Base-by-base conservation (phyloP, 495 filamentous ascomycete species). In the Aspergillus cristatus region DNA sequence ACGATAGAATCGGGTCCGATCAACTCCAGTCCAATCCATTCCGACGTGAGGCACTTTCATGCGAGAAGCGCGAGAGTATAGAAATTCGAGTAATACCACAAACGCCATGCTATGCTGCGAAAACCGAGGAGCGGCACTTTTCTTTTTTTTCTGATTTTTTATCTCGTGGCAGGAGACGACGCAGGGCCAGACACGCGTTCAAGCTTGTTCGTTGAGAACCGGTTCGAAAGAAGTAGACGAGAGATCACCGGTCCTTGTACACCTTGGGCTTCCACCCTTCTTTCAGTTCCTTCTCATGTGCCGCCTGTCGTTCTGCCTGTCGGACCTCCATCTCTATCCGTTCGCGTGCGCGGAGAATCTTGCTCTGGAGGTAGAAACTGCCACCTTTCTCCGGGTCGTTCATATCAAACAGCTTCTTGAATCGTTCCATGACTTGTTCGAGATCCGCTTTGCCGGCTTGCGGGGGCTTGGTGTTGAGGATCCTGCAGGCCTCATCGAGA, bases 331-430 rank as follows among this genome's bases (percentile, higher is more conserved):
- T 70, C 64, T 97, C 91, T 68, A 97, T 82, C 43, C 91, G 70
- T 62, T 98, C 88, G 30, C 90, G 72, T 32, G 91, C 91, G 38
- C 91, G 68, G 37, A 97, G 62, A 30, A 98, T 75, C 62, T 98
- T 98, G 65, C 93, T 97, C 65, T 98, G 91, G 37, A 98, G 70
- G 58, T 98, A 98, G 56, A 98, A 97, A 53, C 87, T 94, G 11
- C 91, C 91, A 18, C 91, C 91, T 56, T 94, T 94, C 56, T 87
- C 70, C 16, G 91, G 90, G 38, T 97, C 85, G 63, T 98, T 98
- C 43, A 71, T 55, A 53, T 97, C 93, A 58, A 97, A 98, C 33
- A 98, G 65, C 44, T 79, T 80, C 76, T 97, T 97, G 72, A 96
- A 98, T 30, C 86, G 75, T 40, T 82, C 78, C 68, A 81, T 82